Conservation (phyloP, 2,329 filamentous ascomycete genomes). For the Dissoconium aciculare region DNA sequence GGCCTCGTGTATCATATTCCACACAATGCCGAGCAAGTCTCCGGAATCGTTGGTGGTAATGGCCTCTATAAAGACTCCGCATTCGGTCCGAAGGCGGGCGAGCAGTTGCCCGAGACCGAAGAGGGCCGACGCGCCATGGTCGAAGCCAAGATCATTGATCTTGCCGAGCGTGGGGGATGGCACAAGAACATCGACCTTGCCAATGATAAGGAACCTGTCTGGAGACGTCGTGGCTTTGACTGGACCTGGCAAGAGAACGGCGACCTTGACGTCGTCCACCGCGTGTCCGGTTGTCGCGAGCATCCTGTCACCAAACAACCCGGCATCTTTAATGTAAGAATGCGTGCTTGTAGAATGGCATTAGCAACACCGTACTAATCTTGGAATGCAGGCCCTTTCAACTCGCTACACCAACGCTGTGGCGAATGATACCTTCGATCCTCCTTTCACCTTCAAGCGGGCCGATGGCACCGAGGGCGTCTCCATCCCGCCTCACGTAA, state of each 20-base stretch:
- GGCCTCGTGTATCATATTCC: not conserved
- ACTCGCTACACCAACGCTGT: not conserved
- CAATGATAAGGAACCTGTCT: not conserved
- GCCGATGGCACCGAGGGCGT: not conserved
- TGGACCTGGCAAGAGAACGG: conserved; percentile 1
- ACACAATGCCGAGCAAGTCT: not conserved
- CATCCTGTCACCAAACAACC: not conserved
- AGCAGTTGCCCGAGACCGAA: not conserved
- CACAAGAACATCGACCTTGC: not conserved
- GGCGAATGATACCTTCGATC: not conserved
- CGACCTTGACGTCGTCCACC: not conserved
- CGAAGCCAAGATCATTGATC: not conserved
- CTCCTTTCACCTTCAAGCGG: not conserved
- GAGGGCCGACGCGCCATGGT: not conserved
- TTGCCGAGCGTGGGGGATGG: not conserved
- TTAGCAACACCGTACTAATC: no score
- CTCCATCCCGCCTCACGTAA: not conserved
- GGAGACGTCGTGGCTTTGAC: not conserved
- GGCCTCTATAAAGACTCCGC: not conserved
- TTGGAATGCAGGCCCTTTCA: not conserved
- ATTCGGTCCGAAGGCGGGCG: not conserved
- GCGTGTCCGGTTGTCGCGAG: not conserved
- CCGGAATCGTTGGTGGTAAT: not conserved
- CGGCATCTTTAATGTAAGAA: not conserved
- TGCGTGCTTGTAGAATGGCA: no score